phyloP scores from a whole-genome alignment of 441 rosid species.

The Kokia cookei region DNA sequence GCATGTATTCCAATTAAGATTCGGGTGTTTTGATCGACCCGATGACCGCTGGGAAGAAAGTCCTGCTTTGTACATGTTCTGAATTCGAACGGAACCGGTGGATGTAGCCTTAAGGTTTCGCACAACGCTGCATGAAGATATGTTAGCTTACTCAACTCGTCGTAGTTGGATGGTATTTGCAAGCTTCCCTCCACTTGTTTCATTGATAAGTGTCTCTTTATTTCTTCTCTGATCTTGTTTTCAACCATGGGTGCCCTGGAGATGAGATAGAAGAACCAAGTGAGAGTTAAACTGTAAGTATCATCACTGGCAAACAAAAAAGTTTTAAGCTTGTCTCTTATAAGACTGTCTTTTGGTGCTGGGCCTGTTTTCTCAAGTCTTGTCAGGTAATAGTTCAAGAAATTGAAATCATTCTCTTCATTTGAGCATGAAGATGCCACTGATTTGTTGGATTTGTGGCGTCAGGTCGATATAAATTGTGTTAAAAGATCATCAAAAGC shows the following conservation, averaged over 20 bases:
- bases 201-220: background rate
- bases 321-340: constrained; percentile 6
- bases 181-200: background rate
- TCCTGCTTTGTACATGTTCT: constrained; percentile 4
- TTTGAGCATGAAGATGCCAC: background rate
- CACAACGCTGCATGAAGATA: constrained; percentile 18
- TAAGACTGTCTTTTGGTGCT: background rate
- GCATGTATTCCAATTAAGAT: background rate
- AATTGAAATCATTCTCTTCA: background rate
- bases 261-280: constrained; percentile 19
- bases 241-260: constrained; percentile 6
- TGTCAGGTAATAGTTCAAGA: background rate
- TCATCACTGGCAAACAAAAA: constrained; percentile 7
- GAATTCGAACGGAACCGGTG: constrained; percentile 14
- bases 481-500: constrained; percentile 21
- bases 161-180: background rate
- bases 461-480: constrained; percentile 13
- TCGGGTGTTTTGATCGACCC: background rate
- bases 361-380: background rate
- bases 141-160: background rate
- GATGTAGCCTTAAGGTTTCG: constrained; percentile 19
- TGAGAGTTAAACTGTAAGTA: constrained; percentile 1
- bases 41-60: constrained; percentile 20
- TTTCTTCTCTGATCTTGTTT: constrained; percentile 9
- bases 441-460: background rate